Evolutionary conservation across 2,329 filamentous ascomycete genomes (phyloP), one percentile per base, ranked within the genome.

Genomic region (Grosmannia huntii): DNA sequence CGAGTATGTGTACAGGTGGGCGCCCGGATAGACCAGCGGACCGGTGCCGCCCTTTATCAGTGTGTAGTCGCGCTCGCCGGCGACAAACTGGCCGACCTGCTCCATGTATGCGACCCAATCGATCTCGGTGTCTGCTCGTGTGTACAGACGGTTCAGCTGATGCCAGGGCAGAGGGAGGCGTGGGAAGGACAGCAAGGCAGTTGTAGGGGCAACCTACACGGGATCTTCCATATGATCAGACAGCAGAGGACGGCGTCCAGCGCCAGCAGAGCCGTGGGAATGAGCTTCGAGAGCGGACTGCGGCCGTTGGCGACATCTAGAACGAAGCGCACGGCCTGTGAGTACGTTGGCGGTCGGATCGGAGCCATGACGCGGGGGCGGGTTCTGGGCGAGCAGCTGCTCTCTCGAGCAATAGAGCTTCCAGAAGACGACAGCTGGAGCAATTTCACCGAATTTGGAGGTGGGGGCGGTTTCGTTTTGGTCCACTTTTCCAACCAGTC

Each of bases 81-180:
- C 78, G 52, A 91, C 74, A 67, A 87, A 94, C 65, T 91, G 84
- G 48, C 80, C 73, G 51, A 97, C 79, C 68, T 99, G 94, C 69
- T 96, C 81, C 91, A 99, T 97, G 72, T 99, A 99, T 0, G 94
- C 90, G 60, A 80, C 81, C 92, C 92, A 99, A 73, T 99, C 94
- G 67, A 99, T 99, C 72, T 99, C 94, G 50, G 94, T 99, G 70
- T 99, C 94, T 79, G 25, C 48, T 10, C 31, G 23, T 14, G 14
- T 1, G 48, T 50, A 10, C 25, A 27, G 4, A 27, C 11, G 12
- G 23, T 25, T 19, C 23, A 50, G 28, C 4, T 21, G 28, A 16
- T n/a, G 12, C 25, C 10, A 19, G 4, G 7, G 44, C 41, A n/a
- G 57, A 49, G 11, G 38, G 53, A 27, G 16, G 27, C 38, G 31